phyloP scores from a whole-genome alignment of 305 asterid genomes.

The Solanum hybrid region DNA sequence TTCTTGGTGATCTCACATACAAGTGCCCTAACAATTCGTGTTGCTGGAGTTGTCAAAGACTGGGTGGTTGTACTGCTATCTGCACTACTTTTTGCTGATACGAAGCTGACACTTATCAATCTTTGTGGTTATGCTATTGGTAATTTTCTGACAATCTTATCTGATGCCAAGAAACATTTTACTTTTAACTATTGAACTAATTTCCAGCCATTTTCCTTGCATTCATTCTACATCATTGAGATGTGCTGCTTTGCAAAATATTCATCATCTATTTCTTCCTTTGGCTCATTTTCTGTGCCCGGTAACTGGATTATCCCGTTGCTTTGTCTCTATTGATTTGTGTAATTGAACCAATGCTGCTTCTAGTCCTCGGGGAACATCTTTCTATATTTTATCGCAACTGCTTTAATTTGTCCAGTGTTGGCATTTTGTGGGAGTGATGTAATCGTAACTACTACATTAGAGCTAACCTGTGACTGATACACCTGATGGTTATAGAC shows the following conservation, averaged over 20 bases:
- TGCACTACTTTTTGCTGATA: conserved; percentile 79
- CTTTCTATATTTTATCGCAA: not conserved
- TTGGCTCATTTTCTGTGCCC: not conserved
- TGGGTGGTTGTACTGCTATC: conserved; percentile 92
- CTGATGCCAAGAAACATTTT: not conserved
- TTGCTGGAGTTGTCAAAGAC: conserved; percentile 95
- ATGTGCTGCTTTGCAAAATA: not conserved
- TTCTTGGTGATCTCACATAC: conserved; percentile 89
- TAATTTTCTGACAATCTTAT: conserved; percentile 19
- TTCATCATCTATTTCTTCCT: not conserved
- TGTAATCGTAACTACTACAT: not conserved
- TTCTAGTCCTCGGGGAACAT: not conserved
- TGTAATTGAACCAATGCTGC: not conserved
- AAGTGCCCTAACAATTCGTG: conserved; percentile 95
- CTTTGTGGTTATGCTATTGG: conserved; percentile 86
- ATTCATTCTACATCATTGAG: not conserved
- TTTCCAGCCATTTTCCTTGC: not conserved
- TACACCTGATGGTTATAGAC: not conserved
- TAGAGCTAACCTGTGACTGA: not conserved
- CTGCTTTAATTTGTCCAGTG: not conserved
- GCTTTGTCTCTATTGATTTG: not conserved
- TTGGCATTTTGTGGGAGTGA: not conserved
- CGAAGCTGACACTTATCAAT: conserved; percentile 68
- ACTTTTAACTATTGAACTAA: not conserved
- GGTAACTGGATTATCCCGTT: not conserved